Percentiles rank a stretch among this genome's conserved stretches.
phyloP scores from a whole-genome alignment of 2,329 filamentous ascomycete species.

The Sclerotinia spermophila region DNA sequence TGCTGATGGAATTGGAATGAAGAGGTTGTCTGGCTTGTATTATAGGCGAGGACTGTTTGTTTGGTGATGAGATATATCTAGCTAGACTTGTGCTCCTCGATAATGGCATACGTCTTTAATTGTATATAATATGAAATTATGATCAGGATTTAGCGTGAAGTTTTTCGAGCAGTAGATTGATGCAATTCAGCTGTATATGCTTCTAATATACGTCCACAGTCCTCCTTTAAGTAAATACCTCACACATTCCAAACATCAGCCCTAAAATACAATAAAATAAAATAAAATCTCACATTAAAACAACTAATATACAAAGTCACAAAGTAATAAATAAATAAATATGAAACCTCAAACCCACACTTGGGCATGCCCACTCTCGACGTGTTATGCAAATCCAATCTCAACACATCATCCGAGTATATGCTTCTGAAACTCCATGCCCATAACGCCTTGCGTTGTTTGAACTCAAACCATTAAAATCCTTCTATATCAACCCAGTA shows the following conservation, averaged over 20 bases:
- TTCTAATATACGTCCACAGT: too few species aligned
- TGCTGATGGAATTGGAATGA: not conserved
- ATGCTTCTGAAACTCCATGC: too few species aligned
- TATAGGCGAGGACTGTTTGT: not conserved
- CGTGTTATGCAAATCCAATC: too few species aligned
- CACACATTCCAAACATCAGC: not conserved
- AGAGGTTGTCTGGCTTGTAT: not conserved
- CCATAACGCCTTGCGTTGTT: too few species aligned
- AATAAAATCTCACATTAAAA: not conserved
- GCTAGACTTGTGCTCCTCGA: not conserved
- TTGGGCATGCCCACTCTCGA: too few species aligned
- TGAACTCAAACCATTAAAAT: too few species aligned
- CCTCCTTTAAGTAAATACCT: not conserved
- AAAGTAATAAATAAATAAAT: too few species aligned
- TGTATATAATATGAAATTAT: not conserved
- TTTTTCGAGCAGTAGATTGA: not conserved
- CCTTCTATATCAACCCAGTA: too few species aligned
- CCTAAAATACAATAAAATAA: not conserved
- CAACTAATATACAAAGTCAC: not conserved
- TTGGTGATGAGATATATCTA: not conserved
- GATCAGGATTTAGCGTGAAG: not conserved
- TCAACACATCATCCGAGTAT: too few species aligned
- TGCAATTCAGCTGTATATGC: not conserved
- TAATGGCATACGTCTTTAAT: accelerated
- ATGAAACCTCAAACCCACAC: too few species aligned